A percentile compares a stretch with the other conserved stretches of the same genome.
phyloP scores from a whole-genome alignment of 176 grass and related monocot species.

The Rhipidocladum racemiflorum region DNA sequence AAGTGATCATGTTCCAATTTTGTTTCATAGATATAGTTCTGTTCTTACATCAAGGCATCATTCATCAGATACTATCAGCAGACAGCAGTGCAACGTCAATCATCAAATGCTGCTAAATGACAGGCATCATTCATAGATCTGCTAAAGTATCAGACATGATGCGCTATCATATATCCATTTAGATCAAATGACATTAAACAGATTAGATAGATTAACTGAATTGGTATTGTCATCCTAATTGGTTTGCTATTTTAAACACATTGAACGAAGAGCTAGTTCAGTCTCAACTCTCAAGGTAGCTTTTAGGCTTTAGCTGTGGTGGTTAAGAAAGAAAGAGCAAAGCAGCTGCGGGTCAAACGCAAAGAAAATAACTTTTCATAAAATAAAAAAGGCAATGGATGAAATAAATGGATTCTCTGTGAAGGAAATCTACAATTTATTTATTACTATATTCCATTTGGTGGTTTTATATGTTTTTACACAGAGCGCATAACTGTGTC shows the following conservation, averaged over 20 bases:
- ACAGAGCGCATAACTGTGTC: not conserved
- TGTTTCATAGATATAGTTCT: slow-evolving; percentile 1
- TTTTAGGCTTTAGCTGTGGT: not conserved
- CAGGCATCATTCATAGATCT: no score
- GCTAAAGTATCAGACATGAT: not conserved
- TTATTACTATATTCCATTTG: not conserved
- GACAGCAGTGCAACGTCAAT: not conserved
- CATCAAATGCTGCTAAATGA: not conserved
- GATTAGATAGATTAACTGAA: not conserved
- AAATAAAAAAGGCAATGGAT: not conserved
- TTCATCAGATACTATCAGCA: not conserved
- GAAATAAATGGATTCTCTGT: not conserved
- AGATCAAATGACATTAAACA: not conserved
- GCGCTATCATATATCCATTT: not conserved
- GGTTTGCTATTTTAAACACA: not conserved
- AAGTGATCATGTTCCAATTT: not conserved
- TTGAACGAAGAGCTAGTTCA: not conserved
- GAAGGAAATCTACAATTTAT: not conserved
- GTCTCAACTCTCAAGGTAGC: not conserved
- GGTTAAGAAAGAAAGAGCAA: slow-evolving; percentile 12
- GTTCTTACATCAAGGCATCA: not conserved
- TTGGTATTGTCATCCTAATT: not conserved
- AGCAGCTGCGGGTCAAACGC: not conserved
- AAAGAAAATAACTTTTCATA: not conserved
- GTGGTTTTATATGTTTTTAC: not conserved